Conservation (phyloP, 345 rosid genomes). For the Melaleuca alternifolia region DNA sequence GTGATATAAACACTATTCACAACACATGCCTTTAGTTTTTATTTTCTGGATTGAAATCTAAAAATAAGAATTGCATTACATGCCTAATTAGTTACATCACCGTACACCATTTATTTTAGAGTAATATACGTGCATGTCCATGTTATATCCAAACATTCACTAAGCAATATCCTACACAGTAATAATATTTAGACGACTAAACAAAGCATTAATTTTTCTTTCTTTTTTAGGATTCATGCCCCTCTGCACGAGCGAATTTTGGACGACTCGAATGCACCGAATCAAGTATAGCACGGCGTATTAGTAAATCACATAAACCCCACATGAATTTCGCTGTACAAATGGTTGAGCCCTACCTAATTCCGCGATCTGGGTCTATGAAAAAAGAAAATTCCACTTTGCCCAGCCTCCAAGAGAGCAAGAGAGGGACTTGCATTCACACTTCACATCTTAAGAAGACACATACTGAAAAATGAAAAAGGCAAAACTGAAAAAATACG, state of each 20-base stretch:
- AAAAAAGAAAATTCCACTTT: too few species aligned
- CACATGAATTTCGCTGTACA: rapidly evolving
- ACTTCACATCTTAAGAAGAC: background rate
- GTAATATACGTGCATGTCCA: too few species aligned
- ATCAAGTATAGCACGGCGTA: too few species aligned
- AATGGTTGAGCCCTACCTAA: background rate
- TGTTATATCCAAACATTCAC: background rate
- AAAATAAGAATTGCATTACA: background rate
- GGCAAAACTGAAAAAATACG: too few species aligned
- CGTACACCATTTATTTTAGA: too few species aligned
- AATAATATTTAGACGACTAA: background rate
- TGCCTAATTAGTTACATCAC: background rate
- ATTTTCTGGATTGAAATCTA: background rate
- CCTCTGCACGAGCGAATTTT: background rate
- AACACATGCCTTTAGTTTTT: background rate
- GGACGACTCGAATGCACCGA: too few species aligned
- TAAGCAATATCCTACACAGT: background rate
- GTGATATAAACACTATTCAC: background rate
- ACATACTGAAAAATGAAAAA: too few species aligned
- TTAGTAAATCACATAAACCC: background rate
- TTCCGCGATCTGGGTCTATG: too few species aligned
- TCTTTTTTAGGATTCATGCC: background rate
- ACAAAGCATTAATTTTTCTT: background rate
- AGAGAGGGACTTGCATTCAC: background rate
- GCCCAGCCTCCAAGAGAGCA: too few species aligned